Conservation (phyloP, 495 filamentous ascomycete species). For the Daldinia vernicosa region DNA sequence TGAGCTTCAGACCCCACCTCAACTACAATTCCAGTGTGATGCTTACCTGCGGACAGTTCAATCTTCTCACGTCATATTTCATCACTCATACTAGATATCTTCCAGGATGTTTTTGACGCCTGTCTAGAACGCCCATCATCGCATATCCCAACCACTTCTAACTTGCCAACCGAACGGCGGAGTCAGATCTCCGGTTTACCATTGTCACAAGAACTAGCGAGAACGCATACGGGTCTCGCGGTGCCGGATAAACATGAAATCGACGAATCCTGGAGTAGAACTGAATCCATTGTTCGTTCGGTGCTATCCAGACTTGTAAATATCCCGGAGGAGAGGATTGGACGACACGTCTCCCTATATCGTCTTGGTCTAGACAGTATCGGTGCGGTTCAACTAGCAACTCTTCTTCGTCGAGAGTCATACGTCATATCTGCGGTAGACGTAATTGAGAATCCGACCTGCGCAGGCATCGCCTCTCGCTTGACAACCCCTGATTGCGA, state of each 20-base stretch:
- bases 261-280: slow-evolving; percentile 57
- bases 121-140: slow-evolving; percentile 50
- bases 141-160: slow-evolving; percentile 16
- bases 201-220: not conserved
- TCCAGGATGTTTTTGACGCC: slow-evolving; percentile 54
- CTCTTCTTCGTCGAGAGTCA: slow-evolving; percentile 65
- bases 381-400: slow-evolving; percentile 79
- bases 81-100: slow-evolving; percentile 57
- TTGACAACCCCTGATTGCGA: not conserved
- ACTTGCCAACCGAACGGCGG: slow-evolving; percentile 29
- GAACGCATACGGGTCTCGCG: not conserved
- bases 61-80: slow-evolving; percentile 53
- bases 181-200: slow-evolving; percentile 26
- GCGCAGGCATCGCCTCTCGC: slow-evolving; percentile 56
- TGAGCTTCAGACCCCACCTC: slow-evolving; percentile 38
- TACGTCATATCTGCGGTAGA: slow-evolving; percentile 69
- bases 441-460: slow-evolving; percentile 70
- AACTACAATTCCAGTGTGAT: not conserved
- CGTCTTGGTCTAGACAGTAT: slow-evolving; percentile 89
- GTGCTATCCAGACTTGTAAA: slow-evolving; percentile 66
- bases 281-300: slow-evolving; percentile 61
- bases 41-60: slow-evolving; percentile 43
- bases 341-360: slow-evolving; percentile 73
- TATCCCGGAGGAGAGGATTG: slow-evolving; percentile 62
- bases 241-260: not conserved